Evolutionary conservation across 2,329 filamentous ascomycete genomes (phyloP).

Genomic region (Botrytis elliptica): DNA sequence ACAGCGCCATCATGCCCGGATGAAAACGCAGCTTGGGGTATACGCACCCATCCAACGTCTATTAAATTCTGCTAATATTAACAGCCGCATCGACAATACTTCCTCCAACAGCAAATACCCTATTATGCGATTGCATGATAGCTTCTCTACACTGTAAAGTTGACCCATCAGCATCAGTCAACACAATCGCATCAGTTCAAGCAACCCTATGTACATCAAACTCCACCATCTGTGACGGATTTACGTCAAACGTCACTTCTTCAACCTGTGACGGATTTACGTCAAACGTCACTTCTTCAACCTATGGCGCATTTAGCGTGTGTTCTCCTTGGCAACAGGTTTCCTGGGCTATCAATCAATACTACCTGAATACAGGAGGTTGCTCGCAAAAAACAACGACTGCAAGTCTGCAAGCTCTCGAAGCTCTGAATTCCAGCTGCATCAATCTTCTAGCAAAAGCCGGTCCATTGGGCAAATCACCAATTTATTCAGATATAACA

Average conservation of each 20-base stretch:
- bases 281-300: conserved; percentile 59
- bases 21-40: neutral
- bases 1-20: conserved; percentile 17
- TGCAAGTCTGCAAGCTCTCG: too few relatives aligned
- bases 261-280: conserved; percentile 19
- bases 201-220: conserved; percentile 49
- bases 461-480: neutral
- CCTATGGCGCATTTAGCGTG: conserved; percentile 73
- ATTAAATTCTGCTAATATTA: neutral
- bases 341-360: conserved; percentile 69
- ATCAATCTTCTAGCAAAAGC: neutral
- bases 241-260: conserved; percentile 51
- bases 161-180: conserved; percentile 44
- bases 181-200: conserved; percentile 59
- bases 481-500: neutral
- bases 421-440: conserved; percentile 1
- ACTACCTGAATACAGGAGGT: conserved; percentile 43
- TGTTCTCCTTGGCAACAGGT: conserved; percentile 68
- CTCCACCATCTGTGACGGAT: conserved; percentile 36
- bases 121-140: conserved; percentile 82
- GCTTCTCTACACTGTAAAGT: conserved; percentile 49
- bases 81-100: conserved; percentile 55
- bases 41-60: neutral
- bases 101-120: conserved; percentile 72
- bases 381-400: neutral